Evolutionary conservation across 441 rosid species (phyloP).

Genomic region (Arabidopsis hybrid): DNA sequence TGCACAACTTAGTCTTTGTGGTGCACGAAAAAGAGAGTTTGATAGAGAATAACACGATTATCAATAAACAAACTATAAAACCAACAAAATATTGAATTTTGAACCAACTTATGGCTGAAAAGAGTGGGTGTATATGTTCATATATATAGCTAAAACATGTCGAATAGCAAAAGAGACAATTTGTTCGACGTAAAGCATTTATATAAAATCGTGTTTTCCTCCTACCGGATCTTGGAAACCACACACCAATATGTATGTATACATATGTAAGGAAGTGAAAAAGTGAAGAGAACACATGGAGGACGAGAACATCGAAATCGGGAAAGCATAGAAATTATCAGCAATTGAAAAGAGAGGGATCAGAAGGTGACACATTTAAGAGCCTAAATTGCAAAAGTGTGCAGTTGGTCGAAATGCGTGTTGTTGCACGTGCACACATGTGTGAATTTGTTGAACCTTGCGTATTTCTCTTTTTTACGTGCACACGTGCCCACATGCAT

Average conservation of each 20-base stretch:
- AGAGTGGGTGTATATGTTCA: not conserved
- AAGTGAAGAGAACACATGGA: slow-evolving; percentile 39
- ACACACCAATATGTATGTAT: not conserved
- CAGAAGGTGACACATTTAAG: slow-evolving; percentile 39
- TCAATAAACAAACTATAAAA: not conserved
- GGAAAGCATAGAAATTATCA: slow-evolving; percentile 42
- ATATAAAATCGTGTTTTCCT: not conserved
- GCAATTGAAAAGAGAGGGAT: slow-evolving; percentile 3
- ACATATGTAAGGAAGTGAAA: slow-evolving; percentile 41
- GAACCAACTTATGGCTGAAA: not conserved
- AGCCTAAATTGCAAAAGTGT: slow-evolving; percentile 36
- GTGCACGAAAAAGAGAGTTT: not conserved
- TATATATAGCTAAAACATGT: not conserved
- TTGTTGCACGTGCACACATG: slow-evolving; percentile 88
- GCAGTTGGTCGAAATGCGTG: slow-evolving; percentile 65
- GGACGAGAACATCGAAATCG: slow-evolving; percentile 45
- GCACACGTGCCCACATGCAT: slow-evolving; percentile 92
- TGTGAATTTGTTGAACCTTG: slow-evolving; percentile 69
- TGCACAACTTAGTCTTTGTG: slow-evolving; percentile 1
- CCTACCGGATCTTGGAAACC: slow-evolving; percentile 2
- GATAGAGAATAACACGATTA: not conserved
- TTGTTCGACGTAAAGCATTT: not conserved
- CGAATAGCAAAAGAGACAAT: not conserved
- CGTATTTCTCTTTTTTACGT: slow-evolving; percentile 46
- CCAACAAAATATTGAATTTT: too few relatives aligned